Percentiles rank a stretch among this genome's conserved stretches.
phyloP scores from a whole-genome alignment of 805 yeast species.

The Lipomyces starkeyi region DNA sequence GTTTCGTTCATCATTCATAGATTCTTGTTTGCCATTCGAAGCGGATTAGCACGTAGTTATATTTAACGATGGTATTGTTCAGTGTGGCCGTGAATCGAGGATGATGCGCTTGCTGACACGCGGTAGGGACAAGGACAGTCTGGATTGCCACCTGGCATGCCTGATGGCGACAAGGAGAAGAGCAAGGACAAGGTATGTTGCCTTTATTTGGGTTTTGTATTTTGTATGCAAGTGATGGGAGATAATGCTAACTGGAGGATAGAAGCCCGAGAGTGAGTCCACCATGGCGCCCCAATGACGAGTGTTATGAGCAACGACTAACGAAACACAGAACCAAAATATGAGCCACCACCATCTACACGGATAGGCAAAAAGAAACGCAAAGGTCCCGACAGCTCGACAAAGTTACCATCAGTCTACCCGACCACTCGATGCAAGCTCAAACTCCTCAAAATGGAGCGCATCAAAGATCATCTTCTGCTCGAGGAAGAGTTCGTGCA shows the following conservation, averaged over 20 bases:
- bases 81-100: background rate
- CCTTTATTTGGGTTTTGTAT: background rate
- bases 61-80: background rate
- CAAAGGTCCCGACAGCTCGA: slow-evolving; percentile 87
- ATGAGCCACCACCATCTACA: slow-evolving; percentile 97
- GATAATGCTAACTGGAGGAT: background rate
- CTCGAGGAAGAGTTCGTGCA: slow-evolving; percentile 92
- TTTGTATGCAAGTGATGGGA: background rate
- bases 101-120: background rate
- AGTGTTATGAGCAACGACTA: background rate
- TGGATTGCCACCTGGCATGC: slow-evolving; percentile 41
- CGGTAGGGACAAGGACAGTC: slow-evolving; percentile 47
- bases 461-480: slow-evolving; percentile 93
- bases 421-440: slow-evolving; percentile 95
- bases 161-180: slow-evolving; percentile 46
- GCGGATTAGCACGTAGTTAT: background rate
- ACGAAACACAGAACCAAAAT: slow-evolving; percentile 79
- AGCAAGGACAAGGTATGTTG: slow-evolving; percentile 40
- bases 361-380: slow-evolving; percentile 86
- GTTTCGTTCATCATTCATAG: background rate
- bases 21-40: background rate
- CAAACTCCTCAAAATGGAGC: slow-evolving; percentile 87
- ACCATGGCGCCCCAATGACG: background rate
- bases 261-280: slow-evolving; percentile 45
- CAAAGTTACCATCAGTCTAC: slow-evolving; percentile 82